Percentiles rank a stretch among this genome's conserved stretches.
phyloP scores from a whole-genome alignment of 1,284 basidiomycete genomes.

The Vanrija sp. region DNA sequence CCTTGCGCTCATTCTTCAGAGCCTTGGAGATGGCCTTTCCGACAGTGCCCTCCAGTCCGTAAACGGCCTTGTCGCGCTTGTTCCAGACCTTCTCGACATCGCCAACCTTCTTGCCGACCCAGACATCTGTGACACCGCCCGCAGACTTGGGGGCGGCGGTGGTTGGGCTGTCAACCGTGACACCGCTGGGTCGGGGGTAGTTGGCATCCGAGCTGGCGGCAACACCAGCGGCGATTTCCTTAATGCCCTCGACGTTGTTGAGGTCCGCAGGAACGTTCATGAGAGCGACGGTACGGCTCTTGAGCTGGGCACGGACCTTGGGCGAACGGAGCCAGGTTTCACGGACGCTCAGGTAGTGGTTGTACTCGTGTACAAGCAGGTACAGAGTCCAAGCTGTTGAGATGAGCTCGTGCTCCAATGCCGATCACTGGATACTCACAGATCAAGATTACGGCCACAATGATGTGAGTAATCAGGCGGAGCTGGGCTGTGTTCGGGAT shows the following conservation, averaged over 20 bases:
- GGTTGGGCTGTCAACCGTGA: slow-evolving; percentile 9
- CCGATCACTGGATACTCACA: slow-evolving; percentile 51
- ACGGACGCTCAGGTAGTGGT: slow-evolving; percentile 71
- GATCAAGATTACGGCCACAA: slow-evolving; percentile 70
- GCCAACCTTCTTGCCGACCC: slow-evolving; percentile 81
- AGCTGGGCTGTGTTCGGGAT: slow-evolving; percentile 54
- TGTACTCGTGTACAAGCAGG: slow-evolving; percentile 75
- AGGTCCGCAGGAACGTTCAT: slow-evolving; percentile 81
- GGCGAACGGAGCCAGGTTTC: slow-evolving; percentile 82
- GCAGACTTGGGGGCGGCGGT: slow-evolving; percentile 63
- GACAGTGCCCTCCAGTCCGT: slow-evolving; percentile 81
- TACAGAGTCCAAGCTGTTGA: slow-evolving; percentile 72
- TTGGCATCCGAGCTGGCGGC: slow-evolving; percentile 23
- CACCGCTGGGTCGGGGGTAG: slow-evolving; percentile 12
- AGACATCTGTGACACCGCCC: slow-evolving; percentile 73
- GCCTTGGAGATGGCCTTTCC: slow-evolving; percentile 69
- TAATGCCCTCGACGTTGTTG: slow-evolving; percentile 52
- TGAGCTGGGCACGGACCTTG: slow-evolving; percentile 57
- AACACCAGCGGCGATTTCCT: slow-evolving; percentile 56
- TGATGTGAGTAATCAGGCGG: slow-evolving; percentile 71
- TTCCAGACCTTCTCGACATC: slow-evolving; percentile 78
- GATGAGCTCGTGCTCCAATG: not conserved
- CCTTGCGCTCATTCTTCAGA: slow-evolving; percentile 57
- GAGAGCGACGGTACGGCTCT: slow-evolving; percentile 82
- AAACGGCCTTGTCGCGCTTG: slow-evolving; percentile 66